phyloP scores from a whole-genome alignment of 768 basidiomycete species.

The Pulveroboletus sp. region DNA sequence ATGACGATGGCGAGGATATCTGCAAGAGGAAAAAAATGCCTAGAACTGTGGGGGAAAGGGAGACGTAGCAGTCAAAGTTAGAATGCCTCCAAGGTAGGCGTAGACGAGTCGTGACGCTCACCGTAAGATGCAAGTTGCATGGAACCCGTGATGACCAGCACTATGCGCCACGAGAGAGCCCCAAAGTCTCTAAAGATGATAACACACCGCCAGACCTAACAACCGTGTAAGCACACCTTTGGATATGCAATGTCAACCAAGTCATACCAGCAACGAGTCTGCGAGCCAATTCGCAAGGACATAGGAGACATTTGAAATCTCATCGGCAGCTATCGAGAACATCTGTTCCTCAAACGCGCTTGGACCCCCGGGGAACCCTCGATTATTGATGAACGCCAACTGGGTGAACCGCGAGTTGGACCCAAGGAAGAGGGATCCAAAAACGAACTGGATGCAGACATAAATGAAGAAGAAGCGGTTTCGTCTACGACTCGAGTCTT shows the following conservation, averaged over 20 bases:
- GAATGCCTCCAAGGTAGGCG: neutral
- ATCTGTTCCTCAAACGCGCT: constrained; percentile 21
- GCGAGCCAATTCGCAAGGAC: constrained; percentile 28
- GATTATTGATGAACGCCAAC: constrained; percentile 27
- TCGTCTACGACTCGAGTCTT: constrained; percentile 7
- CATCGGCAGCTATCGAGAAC: constrained; percentile 26
- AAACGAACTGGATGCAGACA: constrained; percentile 15
- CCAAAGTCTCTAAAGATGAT: constrained; percentile 25
- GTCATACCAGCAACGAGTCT: constrained; percentile 22
- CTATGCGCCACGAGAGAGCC: constrained; percentile 5
- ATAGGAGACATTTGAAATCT: constrained; percentile 23
- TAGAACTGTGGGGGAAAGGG: constrained; percentile 9
- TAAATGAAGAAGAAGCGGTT: constrained; percentile 24
- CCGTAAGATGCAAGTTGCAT: constrained; percentile 25
- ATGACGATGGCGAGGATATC: constrained; percentile 24
- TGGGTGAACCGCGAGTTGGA: constrained; percentile 29
- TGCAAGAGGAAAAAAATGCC: constrained; percentile 24
- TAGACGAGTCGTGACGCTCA: constrained; percentile 3
- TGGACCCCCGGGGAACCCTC: constrained; percentile 25
- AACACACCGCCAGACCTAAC: constrained; percentile 28
- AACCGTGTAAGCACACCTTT: neutral
- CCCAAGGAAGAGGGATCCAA: constrained; percentile 23
- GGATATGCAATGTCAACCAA: neutral
- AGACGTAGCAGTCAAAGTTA: neutral
- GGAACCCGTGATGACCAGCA: constrained; percentile 17